Conservation (phyloP, 164 flowering plant species). For the Annona cherimola region DNA sequence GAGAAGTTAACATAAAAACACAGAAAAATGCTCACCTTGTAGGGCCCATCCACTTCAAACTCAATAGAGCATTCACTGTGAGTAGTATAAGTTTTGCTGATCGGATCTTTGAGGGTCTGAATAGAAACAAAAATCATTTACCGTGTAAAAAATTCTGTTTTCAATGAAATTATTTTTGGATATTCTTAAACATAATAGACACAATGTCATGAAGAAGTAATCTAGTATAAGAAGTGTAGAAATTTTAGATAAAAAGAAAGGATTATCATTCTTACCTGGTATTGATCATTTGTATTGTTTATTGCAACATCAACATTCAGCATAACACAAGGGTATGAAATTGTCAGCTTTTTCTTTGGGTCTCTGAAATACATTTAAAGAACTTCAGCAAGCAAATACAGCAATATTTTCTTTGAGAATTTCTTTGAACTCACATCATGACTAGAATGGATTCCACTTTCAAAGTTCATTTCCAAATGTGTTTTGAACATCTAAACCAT, state of each 20-base stretch:
- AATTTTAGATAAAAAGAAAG: background rate
- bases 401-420: background rate
- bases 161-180: background rate
- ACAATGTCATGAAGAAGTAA: background rate
- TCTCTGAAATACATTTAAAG: conserved; percentile 48
- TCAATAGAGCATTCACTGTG: conserved; percentile 99
- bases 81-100: conserved; percentile 67
- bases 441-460: too few relatives aligned
- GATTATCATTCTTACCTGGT: conserved; percentile 58
- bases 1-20: conserved; percentile 5
- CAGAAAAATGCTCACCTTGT: conserved; percentile 56
- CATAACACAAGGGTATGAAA: conserved; percentile 99
- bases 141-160: background rate
- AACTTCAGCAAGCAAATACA: background rate
- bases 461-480: too few relatives aligned
- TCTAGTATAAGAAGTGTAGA: background rate
- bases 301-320: conserved; percentile 95
- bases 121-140: conserved; percentile 5
- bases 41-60: conserved; percentile 99
- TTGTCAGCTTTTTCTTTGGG: conserved; percentile 80
- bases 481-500: too few relatives aligned
- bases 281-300: conserved; percentile 97
- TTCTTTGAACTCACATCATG: too few relatives aligned
- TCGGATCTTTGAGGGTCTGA: conserved; percentile 81
- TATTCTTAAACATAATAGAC: background rate